These are phyloP conservation scores for Phytopythium vexans DNA, from an alignment of 352 stramenopile genomes.

Conservation along the genomic window DNA sequence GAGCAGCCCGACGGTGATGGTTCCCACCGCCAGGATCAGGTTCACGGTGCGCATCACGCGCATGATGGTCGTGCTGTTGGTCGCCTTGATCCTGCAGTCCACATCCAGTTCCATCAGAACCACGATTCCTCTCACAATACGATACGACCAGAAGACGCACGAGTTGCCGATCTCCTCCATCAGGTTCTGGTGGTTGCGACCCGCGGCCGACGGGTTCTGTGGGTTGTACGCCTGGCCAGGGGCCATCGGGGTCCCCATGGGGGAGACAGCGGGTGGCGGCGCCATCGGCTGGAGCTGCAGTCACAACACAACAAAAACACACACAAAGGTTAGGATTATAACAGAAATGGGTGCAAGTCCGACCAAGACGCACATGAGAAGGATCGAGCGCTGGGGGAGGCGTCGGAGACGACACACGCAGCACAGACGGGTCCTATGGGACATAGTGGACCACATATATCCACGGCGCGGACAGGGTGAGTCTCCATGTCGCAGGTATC, in stretches of 20 bases:
- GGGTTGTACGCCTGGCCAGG: constrained; percentile 10
- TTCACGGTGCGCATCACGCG: constrained; percentile 78
- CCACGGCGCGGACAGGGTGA: no score
- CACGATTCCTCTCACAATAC: background rate
- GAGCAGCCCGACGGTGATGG: constrained; percentile 63
- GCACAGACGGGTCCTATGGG: constrained; percentile 35
- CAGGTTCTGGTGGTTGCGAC: constrained; percentile 48
- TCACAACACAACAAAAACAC: constrained; percentile 11
- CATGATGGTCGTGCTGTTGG: constrained; percentile 79
- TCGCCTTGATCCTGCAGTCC: constrained; percentile 65
- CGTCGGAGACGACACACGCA: constrained; percentile 25
- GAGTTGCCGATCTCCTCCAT: constrained; percentile 82
- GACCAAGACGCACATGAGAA: constrained; percentile 9
- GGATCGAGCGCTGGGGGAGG: constrained; percentile 15
- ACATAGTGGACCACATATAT: background rate
- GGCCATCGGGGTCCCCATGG: constrained; percentile 9
- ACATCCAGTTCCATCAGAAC: background rate
- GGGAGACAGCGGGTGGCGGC: constrained; percentile 31
- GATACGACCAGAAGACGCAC: constrained; percentile 11
- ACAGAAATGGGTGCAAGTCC: constrained; percentile 8
- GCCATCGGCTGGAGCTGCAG: constrained; percentile 26
- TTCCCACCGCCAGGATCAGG: constrained; percentile 67
- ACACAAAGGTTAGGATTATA: background rate
- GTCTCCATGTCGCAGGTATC: no score
- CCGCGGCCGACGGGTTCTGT: constrained; percentile 13